phyloP scores from a whole-genome alignment of 441 rosid genomes.

The Gossypium schwendimanii region DNA sequence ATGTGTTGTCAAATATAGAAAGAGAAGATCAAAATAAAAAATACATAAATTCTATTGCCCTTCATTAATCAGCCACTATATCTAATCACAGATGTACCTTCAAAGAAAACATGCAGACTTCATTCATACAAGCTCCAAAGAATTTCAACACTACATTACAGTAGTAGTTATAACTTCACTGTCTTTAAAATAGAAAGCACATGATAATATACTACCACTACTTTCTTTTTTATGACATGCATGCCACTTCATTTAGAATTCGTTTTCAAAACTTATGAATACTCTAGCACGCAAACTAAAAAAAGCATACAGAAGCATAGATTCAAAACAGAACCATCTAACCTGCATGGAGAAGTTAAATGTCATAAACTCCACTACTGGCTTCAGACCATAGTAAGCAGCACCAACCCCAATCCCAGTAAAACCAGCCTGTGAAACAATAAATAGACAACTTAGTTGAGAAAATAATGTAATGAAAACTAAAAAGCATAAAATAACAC shows the following conservation, averaged over 20 bases:
- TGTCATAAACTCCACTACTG: conserved; percentile 93
- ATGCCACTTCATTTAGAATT: background rate
- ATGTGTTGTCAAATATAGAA: background rate
- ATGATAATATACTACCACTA: background rate
- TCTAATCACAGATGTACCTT: background rate
- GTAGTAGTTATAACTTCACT: background rate
- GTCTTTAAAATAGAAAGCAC: background rate
- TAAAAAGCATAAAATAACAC: background rate
- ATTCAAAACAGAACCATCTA: conserved; percentile 2
- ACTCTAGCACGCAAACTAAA: background rate
- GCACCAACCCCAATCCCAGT: conserved; percentile 98
- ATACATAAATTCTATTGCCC: background rate
- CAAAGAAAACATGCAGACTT: background rate
- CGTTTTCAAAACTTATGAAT: background rate
- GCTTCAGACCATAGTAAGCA: conserved; percentile 86
- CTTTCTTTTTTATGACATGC: background rate
- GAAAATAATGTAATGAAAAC: background rate
- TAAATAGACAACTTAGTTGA: background rate
- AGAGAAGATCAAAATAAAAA: background rate
- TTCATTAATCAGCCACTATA: background rate
- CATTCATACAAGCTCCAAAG: background rate
- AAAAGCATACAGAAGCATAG: background rate
- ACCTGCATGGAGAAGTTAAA: conserved; percentile 97
- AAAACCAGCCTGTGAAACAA: conserved; percentile 71
- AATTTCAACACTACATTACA: background rate